Evolutionary conservation across 208 protist species (phyloP).

Genomic region (Leishmania arabica): DNA sequence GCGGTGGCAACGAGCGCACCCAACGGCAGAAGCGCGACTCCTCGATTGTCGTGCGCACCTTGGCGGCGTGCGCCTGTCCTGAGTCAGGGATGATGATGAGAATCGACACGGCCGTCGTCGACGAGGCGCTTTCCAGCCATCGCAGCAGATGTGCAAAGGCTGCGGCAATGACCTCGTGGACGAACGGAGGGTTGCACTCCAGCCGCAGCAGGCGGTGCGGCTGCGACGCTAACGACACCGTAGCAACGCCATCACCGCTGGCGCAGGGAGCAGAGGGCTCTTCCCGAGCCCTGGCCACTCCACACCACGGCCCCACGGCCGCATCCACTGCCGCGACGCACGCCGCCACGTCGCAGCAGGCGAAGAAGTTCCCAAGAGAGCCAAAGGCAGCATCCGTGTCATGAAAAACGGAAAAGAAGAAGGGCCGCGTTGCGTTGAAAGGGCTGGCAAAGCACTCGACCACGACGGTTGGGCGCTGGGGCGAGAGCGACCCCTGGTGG

Average conservation of each 20-base stretch:
- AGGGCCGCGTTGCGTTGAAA: slow-evolving; percentile 40
- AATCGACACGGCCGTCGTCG: slow-evolving; percentile 20
- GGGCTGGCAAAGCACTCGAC: slow-evolving; percentile 54
- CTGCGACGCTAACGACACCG: neutral
- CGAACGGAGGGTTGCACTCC: slow-evolving; percentile 51
- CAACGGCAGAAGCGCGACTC: slow-evolving; percentile 38
- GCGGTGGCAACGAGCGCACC: slow-evolving; percentile 21
- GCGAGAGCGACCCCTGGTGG: slow-evolving; percentile 1
- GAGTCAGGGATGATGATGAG: slow-evolving; percentile 47
- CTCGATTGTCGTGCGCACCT: slow-evolving; percentile 29
- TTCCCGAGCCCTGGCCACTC: neutral
- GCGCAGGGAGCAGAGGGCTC: neutral
- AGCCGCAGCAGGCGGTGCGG: slow-evolving; percentile 16
- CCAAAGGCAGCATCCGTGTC: slow-evolving; percentile 52
- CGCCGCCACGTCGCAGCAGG: slow-evolving; percentile 5
- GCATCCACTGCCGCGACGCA: slow-evolving; percentile 14
- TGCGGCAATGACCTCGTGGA: slow-evolving; percentile 42
- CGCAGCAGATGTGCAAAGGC: slow-evolving; percentile 34
- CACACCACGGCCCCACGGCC: neutral
- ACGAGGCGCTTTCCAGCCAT: slow-evolving; percentile 16
- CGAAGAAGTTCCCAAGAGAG: slow-evolving; percentile 48
- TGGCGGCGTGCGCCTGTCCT: slow-evolving; percentile 23
- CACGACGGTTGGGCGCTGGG: neutral
- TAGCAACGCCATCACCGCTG: neutral
- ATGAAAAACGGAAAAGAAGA: slow-evolving; percentile 44